Conservation (phyloP, 495 filamentous ascomycete genomes). For the Aspergillus steynii region DNA sequence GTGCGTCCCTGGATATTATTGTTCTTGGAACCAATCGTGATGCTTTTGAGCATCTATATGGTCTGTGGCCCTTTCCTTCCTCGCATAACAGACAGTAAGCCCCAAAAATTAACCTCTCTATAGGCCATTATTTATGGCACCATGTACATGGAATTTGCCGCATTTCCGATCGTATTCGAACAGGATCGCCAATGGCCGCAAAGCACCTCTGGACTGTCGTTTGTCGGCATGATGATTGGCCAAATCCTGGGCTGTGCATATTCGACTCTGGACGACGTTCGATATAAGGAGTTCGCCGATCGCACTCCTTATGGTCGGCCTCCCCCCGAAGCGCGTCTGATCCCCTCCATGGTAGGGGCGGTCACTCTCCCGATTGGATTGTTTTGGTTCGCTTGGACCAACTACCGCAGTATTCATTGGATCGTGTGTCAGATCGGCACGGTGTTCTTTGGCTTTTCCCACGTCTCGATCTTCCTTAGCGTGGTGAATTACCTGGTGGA, state of each 20-base stretch:
- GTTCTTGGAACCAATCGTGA: slow-evolving; percentile 46
- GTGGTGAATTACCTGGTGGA: slow-evolving; percentile 65
- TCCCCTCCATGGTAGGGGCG: slow-evolving; percentile 45
- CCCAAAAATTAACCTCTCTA: not conserved
- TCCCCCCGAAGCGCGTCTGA: slow-evolving; percentile 32
- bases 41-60: slow-evolving; percentile 60
- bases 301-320: slow-evolving; percentile 4
- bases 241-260: slow-evolving; percentile 59
- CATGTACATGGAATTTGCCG: slow-evolving; percentile 74
- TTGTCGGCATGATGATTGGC: slow-evolving; percentile 68
- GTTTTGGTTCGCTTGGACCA: slow-evolving; percentile 66
- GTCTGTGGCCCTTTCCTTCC: not conserved
- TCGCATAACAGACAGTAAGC: too few species aligned
- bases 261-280: slow-evolving; percentile 24
- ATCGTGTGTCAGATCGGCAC: slow-evolving; percentile 49
- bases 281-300: slow-evolving; percentile 18
- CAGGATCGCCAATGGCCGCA: slow-evolving; percentile 65
- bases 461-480: slow-evolving; percentile 27
- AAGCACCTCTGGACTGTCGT: slow-evolving; percentile 63
- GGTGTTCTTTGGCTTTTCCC: slow-evolving; percentile 47
- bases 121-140: slow-evolving; percentile 64
- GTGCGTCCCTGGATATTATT: slow-evolving; percentile 31
- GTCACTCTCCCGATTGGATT: slow-evolving; percentile 52
- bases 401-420: slow-evolving; percentile 50
- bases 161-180: slow-evolving; percentile 68